These are phyloP conservation scores for Trametes polyzona DNA, from an alignment of 1,284 basidiomycete species.

Conservation along the genomic window DNA sequence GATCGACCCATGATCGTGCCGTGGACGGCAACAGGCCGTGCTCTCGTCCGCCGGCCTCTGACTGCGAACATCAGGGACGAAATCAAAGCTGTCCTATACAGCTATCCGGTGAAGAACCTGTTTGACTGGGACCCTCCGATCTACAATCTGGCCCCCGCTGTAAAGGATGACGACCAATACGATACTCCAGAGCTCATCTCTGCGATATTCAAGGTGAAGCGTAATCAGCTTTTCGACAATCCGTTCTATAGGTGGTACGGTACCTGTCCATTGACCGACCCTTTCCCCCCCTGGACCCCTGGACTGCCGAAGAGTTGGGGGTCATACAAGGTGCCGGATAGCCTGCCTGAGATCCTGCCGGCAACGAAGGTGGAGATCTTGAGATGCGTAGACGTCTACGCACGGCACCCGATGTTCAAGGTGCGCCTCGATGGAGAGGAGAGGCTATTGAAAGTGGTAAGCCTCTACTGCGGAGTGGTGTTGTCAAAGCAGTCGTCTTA, in stretches of 20 bases:
- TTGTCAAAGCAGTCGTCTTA: too few species aligned
- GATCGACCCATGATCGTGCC: background rate
- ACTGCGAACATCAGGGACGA: background rate
- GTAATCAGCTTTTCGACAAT: background rate
- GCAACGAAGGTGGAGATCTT: too few species aligned
- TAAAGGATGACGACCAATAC: background rate
- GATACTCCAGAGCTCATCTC: background rate
- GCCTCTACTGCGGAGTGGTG: too few species aligned
- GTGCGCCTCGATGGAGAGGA: too few species aligned
- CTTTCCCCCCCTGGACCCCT: too few species aligned
- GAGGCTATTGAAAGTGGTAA: too few species aligned
- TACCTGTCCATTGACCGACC: background rate
- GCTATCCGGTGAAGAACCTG: background rate
- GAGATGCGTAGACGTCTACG: too few species aligned
- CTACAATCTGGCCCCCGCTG: background rate
- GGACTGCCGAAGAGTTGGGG: too few species aligned
- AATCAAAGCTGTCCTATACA: background rate
- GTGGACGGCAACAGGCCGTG: background rate
- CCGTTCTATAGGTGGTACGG: background rate
- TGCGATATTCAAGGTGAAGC: background rate
- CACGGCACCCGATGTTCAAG: too few species aligned
- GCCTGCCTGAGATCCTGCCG: too few species aligned
- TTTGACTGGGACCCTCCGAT: background rate
- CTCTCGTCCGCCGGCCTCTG: background rate
- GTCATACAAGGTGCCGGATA: too few species aligned